Evolutionary conservation across 495 filamentous ascomycete species (phyloP).

Genomic region (Aspergillus bertholletiae): DNA sequence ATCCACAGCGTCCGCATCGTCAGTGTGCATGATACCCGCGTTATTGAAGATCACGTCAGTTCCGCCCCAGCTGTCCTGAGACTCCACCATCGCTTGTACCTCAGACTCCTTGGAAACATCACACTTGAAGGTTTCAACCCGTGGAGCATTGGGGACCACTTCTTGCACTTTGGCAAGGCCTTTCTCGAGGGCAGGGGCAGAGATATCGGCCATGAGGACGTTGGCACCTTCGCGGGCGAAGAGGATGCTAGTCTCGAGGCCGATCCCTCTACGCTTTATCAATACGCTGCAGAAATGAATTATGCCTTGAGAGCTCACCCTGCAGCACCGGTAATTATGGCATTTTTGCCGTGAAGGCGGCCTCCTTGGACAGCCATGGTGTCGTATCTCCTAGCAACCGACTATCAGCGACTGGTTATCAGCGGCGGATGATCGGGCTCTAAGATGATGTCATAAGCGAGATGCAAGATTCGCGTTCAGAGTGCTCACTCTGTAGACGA

Average conservation of each 20-base stretch:
- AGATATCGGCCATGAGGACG: slow-evolving; percentile 84
- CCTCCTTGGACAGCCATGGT: not conserved
- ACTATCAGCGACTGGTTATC: not conserved
- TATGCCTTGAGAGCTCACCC: slow-evolving; percentile 56
- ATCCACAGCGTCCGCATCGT: slow-evolving; percentile 79
- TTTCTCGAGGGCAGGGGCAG: slow-evolving; percentile 63
- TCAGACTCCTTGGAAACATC: slow-evolving; percentile 71
- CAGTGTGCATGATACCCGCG: slow-evolving; percentile 95
- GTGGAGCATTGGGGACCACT: slow-evolving; percentile 54
- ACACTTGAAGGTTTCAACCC: slow-evolving; percentile 57
- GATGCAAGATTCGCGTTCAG: not conserved
- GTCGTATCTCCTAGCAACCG: not conserved
- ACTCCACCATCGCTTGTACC: slow-evolving; percentile 65
- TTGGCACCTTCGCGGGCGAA: slow-evolving; percentile 87
- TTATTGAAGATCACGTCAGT: slow-evolving; percentile 98
- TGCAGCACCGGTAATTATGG: slow-evolving; percentile 84
- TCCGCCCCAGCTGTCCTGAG: slow-evolving; percentile 82
- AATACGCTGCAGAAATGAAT: not conserved
- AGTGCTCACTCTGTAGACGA: too few relatives aligned
- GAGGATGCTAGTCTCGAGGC: slow-evolving; percentile 89
- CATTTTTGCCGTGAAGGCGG: slow-evolving; percentile 66
- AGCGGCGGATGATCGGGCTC: not conserved
- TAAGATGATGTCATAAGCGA: not conserved
- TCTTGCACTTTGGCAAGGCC: slow-evolving; percentile 67
- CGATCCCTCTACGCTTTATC: slow-evolving; percentile 68